Conservation (phyloP, 805 yeast species). For the Brettanomyces custersianus region DNA sequence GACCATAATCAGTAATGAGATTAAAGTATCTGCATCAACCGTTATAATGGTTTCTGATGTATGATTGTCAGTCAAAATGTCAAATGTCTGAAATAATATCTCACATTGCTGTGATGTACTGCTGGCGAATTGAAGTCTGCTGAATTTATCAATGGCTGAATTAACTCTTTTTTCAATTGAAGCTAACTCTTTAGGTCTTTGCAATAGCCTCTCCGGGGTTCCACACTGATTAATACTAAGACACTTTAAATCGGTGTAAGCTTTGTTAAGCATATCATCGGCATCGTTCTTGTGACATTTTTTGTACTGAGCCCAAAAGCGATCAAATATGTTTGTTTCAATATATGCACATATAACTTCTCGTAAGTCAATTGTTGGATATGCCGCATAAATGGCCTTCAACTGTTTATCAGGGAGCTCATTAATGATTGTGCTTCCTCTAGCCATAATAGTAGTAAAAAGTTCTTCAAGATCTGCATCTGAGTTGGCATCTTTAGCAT, state of each 20-base stretch:
- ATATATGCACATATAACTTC: slow-evolving; percentile 59
- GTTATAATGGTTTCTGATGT: slow-evolving; percentile 13
- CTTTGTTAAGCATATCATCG: slow-evolving; percentile 16
- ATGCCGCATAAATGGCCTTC: slow-evolving; percentile 16
- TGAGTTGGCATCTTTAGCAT: slow-evolving; percentile 19
- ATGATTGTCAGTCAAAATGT: slow-evolving; percentile 31
- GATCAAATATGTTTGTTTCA: slow-evolving; percentile 59
- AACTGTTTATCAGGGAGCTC: slow-evolving; percentile 22
- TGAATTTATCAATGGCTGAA: slow-evolving; percentile 44
- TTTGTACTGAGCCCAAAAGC: slow-evolving; percentile 46
- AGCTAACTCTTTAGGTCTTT: slow-evolving; percentile 11
- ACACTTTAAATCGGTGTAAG: slow-evolving; percentile 27
- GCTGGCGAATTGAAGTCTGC: slow-evolving; percentile 35
- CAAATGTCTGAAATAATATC: slow-evolving; percentile 43
- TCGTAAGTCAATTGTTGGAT: slow-evolving; percentile 31
- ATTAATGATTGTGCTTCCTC: slow-evolving; percentile 26
- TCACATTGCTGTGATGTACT: slow-evolving; percentile 39
- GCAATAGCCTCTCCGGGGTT: slow-evolving; percentile 23
- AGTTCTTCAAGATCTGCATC: slow-evolving; percentile 21
- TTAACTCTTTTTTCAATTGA: slow-evolving; percentile 35
- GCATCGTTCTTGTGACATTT: slow-evolving; percentile 4
- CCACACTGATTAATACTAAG: slow-evolving; percentile 46
- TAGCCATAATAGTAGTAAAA: slow-evolving; percentile 21
- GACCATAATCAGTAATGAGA: slow-evolving; percentile 65
- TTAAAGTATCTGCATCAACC: slow-evolving; percentile 74